Evolutionary conservation across 2,329 filamentous ascomycete species (phyloP).

Genomic region (Davidsoniella eucalypti): DNA sequence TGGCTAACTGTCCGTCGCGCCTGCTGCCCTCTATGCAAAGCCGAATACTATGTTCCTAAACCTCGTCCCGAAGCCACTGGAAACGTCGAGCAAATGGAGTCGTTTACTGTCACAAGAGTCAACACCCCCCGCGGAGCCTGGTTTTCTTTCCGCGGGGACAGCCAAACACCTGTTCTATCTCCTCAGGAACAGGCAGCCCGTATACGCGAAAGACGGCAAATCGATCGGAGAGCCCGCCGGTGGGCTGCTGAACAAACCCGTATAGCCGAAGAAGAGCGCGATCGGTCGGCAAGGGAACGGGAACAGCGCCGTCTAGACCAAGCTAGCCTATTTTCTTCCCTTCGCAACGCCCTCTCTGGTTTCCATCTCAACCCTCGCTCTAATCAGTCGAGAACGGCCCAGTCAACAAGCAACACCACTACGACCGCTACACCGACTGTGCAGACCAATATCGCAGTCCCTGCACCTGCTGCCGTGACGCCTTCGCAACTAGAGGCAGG

Average conservation of each 20-base stretch:
- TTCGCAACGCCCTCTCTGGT: conserved; percentile 13
- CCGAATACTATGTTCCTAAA: conserved; percentile 93
- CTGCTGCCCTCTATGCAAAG: conserved; percentile 94
- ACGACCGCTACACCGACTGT: not conserved
- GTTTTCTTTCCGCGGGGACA: conserved; percentile 20
- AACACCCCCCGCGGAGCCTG: conserved; percentile 30
- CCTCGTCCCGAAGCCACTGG: conserved; percentile 43
- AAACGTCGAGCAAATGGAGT: conserved; percentile 16
- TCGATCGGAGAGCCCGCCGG: conserved; percentile 8
- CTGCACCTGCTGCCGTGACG: conserved; percentile 19
- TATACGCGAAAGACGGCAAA: conserved; percentile 7
- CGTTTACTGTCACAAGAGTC: conserved; percentile 26
- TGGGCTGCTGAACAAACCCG: conserved; percentile 5
- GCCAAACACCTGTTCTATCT: conserved; percentile 20
- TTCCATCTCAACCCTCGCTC: not conserved
- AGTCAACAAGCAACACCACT: not conserved
- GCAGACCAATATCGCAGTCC: not conserved
- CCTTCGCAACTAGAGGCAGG: conserved; percentile 33
- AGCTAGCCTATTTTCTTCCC: conserved; percentile 2
- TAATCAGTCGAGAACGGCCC: not conserved
- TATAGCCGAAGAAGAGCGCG: conserved; percentile 8
- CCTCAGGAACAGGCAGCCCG: conserved; percentile 7
- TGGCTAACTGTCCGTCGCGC: conserved; percentile 90
- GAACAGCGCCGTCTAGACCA: conserved; percentile 1
- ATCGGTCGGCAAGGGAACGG: conserved; percentile 4